These are phyloP conservation scores for Solanum tacnaense DNA, from an alignment of 257 asterid genomes.

Conservation along the genomic window DNA sequence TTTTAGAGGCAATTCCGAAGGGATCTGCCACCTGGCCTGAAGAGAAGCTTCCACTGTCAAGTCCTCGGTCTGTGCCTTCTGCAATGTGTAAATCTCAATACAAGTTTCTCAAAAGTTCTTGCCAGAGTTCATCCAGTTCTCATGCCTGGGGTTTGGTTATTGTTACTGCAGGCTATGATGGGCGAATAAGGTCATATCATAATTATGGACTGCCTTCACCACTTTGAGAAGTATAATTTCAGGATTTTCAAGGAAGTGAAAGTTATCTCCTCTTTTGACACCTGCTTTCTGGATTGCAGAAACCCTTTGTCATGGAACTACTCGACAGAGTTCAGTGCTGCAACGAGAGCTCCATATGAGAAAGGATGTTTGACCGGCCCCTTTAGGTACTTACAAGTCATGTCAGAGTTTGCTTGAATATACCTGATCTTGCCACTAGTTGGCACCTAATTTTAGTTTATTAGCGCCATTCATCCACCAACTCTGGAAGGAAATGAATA, in stretches of 20 bases:
- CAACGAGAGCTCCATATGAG: not conserved
- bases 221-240: not conserved
- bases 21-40: conserved; percentile 98
- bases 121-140: conserved; percentile 51
- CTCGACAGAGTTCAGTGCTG: not conserved
- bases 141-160: conserved; percentile 85
- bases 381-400: not conserved
- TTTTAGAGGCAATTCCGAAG: conserved; percentile 42
- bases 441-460: not conserved
- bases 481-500: not conserved
- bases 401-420: not conserved
- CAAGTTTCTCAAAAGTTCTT: conserved; percentile 60
- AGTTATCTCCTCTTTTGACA: not conserved
- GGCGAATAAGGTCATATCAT: conserved; percentile 75
- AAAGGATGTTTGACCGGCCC: not conserved
- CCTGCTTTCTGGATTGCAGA: not conserved
- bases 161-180: conserved; percentile 82
- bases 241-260: not conserved
- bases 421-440: not conserved
- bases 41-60: conserved; percentile 68
- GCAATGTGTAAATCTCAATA: conserved; percentile 51
- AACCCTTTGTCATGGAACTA: not conserved
- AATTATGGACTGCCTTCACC: conserved; percentile 74
- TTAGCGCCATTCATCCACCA: not conserved
- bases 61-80: conserved; percentile 15